Evolutionary conservation across 768 basidiomycete genomes (phyloP).

Genomic region (Termitomyces sp.): DNA sequence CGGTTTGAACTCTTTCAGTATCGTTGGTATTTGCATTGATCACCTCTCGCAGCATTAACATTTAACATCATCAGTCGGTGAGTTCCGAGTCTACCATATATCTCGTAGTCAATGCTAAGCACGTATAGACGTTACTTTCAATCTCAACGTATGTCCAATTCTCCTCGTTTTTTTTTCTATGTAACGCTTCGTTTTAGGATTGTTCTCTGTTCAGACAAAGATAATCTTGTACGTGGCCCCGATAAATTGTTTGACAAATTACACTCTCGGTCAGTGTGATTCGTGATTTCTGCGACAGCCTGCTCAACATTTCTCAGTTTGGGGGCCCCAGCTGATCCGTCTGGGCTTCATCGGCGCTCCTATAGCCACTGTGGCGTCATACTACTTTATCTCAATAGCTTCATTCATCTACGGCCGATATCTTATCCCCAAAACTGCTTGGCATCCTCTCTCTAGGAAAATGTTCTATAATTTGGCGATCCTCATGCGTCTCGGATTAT

Average conservation of each 20-base stretch:
- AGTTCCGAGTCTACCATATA: too few species aligned
- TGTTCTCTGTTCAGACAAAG: not conserved
- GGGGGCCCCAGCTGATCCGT: conserved; percentile 73
- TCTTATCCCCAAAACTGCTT: conserved; percentile 65
- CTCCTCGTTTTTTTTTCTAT: not conserved
- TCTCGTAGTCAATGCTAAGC: too few species aligned
- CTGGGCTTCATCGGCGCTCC: conserved; percentile 92
- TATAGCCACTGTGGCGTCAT: conserved; percentile 78
- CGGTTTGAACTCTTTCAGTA: not conserved
- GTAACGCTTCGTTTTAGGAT: not conserved
- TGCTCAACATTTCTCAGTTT: conserved; percentile 38
- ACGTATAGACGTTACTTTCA: too few species aligned
- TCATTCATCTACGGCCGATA: conserved; percentile 61
- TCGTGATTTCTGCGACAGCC: too few species aligned
- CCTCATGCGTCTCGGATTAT: conserved; percentile 59
- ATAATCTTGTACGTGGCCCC: too few species aligned
- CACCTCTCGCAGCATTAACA: too few species aligned
- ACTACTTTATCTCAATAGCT: conserved; percentile 67
- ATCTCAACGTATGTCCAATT: too few species aligned
- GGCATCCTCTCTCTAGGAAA: conserved; percentile 67
- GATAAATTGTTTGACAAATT: conserved; percentile 49
- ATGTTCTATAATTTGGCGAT: conserved; percentile 64
- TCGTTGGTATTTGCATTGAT: too few species aligned
- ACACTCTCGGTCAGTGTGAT: conserved; percentile 54
- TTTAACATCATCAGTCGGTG: too few species aligned